Conservation (phyloP, 352 stramenopile species). For the Thalassiosira oceanica region DNA sequence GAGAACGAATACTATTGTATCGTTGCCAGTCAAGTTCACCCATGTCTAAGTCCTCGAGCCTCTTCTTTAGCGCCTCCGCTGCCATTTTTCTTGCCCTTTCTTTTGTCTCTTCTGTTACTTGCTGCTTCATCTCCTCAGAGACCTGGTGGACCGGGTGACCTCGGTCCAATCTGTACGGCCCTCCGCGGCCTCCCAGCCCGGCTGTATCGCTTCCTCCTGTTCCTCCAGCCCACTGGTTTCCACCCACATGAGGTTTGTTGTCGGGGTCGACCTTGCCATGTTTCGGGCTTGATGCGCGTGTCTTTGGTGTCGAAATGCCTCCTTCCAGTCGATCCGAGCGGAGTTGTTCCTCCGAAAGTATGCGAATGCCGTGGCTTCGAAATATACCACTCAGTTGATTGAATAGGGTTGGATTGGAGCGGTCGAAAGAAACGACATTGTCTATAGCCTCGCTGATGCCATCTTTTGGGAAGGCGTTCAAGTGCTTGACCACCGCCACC, state of each 20-base stretch:
- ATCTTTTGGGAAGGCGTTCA: conserved; percentile 90
- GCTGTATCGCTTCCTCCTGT: conserved; percentile 91
- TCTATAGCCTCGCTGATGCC: conserved; percentile 85
- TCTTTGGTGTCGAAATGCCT: conserved; percentile 46
- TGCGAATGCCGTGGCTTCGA: conserved; percentile 51
- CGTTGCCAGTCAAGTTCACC: conserved; percentile 70
- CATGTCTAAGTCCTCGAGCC: conserved; percentile 69
- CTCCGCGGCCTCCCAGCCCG: conserved; percentile 90
- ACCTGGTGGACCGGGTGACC: conserved; percentile 93
- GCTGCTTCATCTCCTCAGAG: conserved; percentile 88
- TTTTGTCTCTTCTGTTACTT: conserved; percentile 88
- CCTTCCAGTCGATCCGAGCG: conserved; percentile 10
- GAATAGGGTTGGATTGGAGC: conserved; percentile 49
- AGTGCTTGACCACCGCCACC: conserved; percentile 91
- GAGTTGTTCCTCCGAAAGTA: conserved; percentile 23
- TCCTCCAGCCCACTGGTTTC: conserved; percentile 93
- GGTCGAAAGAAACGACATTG: conserved; percentile 94
- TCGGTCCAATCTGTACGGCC: conserved; percentile 92
- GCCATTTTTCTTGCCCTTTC: conserved; percentile 71
- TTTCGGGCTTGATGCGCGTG: conserved; percentile 80
- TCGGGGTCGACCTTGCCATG: conserved; percentile 91
- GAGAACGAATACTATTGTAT: conserved; percentile 63
- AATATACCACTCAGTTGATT: conserved; percentile 64
- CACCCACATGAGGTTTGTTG: conserved; percentile 91
- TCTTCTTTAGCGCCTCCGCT: conserved; percentile 47